Conservation (phyloP, 495 filamentous ascomycete species). For the Diplogelasinospora grovesii region DNA sequence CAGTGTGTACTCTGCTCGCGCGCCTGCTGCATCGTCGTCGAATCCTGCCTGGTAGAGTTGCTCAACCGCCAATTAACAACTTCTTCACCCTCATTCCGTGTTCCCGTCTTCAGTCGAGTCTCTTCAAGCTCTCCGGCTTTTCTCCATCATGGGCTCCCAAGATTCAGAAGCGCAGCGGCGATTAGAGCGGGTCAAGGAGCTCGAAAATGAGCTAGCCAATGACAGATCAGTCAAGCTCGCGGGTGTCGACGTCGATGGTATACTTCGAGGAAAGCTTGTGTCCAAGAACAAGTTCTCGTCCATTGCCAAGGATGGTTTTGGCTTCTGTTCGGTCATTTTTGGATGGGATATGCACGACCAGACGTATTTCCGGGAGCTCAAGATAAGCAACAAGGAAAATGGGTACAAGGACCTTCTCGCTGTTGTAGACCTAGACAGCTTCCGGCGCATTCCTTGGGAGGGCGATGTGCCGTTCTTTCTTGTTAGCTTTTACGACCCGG, state of each 20-base stretch:
- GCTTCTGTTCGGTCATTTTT: constrained; percentile 94
- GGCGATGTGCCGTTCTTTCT: constrained; percentile 88
- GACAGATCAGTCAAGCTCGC: constrained; percentile 89
- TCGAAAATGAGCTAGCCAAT: constrained; percentile 58
- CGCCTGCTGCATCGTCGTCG: too few species aligned
- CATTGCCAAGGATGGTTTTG: constrained; percentile 76
- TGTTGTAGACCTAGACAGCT: constrained; percentile 71
- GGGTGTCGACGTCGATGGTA: constrained; percentile 86
- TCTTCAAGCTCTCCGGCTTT: too few species aligned
- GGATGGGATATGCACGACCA: constrained; percentile 98
- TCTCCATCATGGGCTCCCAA: too few species aligned
- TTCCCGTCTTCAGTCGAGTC: too few species aligned
- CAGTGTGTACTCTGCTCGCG: too few species aligned
- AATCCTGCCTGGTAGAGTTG: too few species aligned
- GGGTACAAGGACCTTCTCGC: constrained; percentile 89
- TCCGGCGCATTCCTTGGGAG: constrained; percentile 93
- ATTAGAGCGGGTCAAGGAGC: constrained; percentile 55
- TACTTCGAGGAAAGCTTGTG: constrained; percentile 87
- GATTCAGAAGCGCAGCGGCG: too few species aligned
- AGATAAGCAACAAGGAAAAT: constrained; percentile 86
- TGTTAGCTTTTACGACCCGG: constrained; percentile 77
- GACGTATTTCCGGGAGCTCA: constrained; percentile 78
- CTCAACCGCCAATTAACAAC: too few species aligned
- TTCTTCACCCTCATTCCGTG: too few species aligned
- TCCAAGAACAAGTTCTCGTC: constrained; percentile 95